Percentiles rank a stretch among this genome's conserved stretches.
These are phyloP conservation scores for Trichoderma sp. DNA, from an alignment of 2,329 filamentous ascomycete genomes.

Conservation along the genomic window DNA sequence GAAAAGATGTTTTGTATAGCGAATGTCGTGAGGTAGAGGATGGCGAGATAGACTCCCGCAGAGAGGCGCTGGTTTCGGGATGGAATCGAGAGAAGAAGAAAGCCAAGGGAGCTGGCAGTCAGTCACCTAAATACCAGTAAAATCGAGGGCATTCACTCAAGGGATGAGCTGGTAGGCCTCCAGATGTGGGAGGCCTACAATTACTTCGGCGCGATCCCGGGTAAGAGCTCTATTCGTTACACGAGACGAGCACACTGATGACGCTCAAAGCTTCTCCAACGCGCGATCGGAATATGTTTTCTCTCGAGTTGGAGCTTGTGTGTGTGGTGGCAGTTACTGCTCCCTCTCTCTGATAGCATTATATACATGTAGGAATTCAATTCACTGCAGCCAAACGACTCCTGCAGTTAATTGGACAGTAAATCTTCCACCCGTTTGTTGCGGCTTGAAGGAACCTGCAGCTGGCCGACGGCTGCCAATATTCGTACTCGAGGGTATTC, in stretches of 20 bases:
- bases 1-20: neutral
- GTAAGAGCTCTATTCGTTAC: neutral
- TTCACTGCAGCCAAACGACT: neutral
- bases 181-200: conserved; percentile 4
- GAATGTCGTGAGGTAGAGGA: too few relatives aligned
- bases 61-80: neutral
- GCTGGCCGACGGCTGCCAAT: neutral
- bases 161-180: neutral
- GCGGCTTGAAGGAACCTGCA: neutral
- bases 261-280: neutral
- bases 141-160: neutral
- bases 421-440: neutral
- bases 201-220: neutral
- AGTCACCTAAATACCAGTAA: neutral
- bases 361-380: neutral
- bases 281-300: neutral
- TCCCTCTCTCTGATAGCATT: neutral
- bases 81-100: too few relatives aligned
- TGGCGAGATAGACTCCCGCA: neutral
- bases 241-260: too few relatives aligned
- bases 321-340: neutral
- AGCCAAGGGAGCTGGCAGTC: neutral
- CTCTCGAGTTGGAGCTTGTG: neutral
- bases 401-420: neutral
- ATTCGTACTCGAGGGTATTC: neutral